Percentiles rank a stretch among this genome's conserved stretches.
Evolutionary conservation across 805 yeast species (phyloP).

Genomic region (Metschnikowia henanensis): DNA sequence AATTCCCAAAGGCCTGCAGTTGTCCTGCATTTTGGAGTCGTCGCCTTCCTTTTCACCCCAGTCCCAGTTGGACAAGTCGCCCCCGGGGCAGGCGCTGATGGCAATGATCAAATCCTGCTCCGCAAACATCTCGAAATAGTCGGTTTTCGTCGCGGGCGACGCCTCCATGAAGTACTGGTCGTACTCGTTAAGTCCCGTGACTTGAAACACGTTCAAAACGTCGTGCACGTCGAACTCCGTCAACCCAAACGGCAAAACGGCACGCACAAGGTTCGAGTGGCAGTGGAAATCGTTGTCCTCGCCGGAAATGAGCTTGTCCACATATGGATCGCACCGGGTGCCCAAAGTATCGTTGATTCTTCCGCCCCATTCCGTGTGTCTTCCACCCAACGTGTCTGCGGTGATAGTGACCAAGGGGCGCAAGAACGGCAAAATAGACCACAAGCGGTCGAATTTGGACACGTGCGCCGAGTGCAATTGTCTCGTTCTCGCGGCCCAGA

Average conservation of each 20-base stretch:
- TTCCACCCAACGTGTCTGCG: constrained; percentile 54
- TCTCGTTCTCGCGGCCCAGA: constrained; percentile 74
- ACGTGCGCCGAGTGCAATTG: constrained; percentile 67
- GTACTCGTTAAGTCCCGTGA: constrained; percentile 62
- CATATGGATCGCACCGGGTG: constrained; percentile 70
- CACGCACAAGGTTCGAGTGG: constrained; percentile 62
- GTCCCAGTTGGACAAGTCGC: constrained; percentile 66
- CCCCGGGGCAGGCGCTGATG: constrained; percentile 69
- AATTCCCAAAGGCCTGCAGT: constrained; percentile 62
- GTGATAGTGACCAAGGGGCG: constrained; percentile 65
- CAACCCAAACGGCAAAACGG: constrained; percentile 58
- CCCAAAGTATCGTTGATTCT: constrained; percentile 66
- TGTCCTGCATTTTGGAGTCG: constrained; percentile 53
- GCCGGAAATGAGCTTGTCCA: constrained; percentile 61
- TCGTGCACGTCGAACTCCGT: constrained; percentile 69
- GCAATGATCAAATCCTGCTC: constrained; percentile 66
- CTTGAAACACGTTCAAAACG: constrained; percentile 67
- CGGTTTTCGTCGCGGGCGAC: constrained; percentile 59
- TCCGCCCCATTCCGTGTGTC: constrained; percentile 67
- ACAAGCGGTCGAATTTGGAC: constrained; percentile 57
- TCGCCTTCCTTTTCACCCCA: constrained; percentile 61
- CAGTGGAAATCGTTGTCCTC: constrained; percentile 67
- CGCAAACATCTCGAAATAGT: constrained; percentile 66
- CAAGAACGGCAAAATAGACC: constrained; percentile 67
- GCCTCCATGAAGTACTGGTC: constrained; percentile 73